Conservation (phyloP, 768 basidiomycete species). For the Paxillus involutus region DNA sequence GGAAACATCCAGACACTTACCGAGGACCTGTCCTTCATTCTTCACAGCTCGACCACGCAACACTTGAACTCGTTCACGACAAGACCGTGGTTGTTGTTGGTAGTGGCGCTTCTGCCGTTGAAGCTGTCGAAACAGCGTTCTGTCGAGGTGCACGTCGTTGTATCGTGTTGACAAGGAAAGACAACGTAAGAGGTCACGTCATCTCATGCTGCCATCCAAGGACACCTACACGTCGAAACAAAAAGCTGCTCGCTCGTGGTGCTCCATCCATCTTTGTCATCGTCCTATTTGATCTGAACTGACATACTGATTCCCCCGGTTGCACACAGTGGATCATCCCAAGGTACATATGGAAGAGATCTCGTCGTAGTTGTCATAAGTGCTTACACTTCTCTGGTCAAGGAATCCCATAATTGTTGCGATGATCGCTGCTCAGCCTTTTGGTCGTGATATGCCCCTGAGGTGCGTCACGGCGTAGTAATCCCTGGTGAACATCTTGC, state of each 20-base stretch:
- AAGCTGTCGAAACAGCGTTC: conserved; percentile 41
- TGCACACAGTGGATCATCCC: conserved; percentile 48
- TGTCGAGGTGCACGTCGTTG: conserved; percentile 32
- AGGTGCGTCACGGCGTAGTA: conserved; percentile 27
- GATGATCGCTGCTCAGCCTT: conserved; percentile 48
- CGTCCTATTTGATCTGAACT: not conserved
- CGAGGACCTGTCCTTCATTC: conserved; percentile 42
- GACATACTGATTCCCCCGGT: not conserved
- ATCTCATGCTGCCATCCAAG: not conserved
- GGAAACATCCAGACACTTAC: conserved; percentile 1
- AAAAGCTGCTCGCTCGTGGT: no score
- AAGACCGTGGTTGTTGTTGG: conserved; percentile 48
- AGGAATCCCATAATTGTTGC: conserved; percentile 49
- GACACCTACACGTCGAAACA: no score
- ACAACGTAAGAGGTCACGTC: conserved; percentile 20
- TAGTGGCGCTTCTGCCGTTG: conserved; percentile 55
- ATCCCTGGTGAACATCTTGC: not conserved
- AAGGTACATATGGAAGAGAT: conserved; percentile 2
- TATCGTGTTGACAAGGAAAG: conserved; percentile 43
- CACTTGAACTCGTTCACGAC: conserved; percentile 32
- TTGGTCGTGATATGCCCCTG: conserved; percentile 52
- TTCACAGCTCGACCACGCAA: conserved; percentile 41
- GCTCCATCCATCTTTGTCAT: no score
- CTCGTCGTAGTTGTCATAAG: not conserved
- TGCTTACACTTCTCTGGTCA: not conserved